These are phyloP conservation scores for Phytophthora brassicae DNA, from an alignment of 352 stramenopile genomes.

Conservation along the genomic window DNA sequence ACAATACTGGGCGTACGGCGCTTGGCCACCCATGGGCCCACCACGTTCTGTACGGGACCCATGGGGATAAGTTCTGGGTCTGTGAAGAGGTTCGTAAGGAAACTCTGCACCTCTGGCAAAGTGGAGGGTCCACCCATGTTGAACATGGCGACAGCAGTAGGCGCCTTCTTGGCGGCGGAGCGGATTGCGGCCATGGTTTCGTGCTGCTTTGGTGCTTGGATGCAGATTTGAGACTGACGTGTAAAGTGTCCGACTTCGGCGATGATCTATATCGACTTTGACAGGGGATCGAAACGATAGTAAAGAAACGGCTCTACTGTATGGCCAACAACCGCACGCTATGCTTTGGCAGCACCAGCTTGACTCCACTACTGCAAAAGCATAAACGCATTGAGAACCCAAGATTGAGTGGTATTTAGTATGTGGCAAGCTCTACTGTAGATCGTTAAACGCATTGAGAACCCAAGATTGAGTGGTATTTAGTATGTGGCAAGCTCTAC, in stretches of 20 bases:
- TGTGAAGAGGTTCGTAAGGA: constrained; percentile 98
- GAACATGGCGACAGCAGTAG: constrained; percentile 90
- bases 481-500: constrained; percentile 6
- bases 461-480: no score
- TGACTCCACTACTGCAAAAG: constrained; percentile 7
- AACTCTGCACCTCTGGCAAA: constrained; percentile 94
- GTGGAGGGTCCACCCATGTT: constrained; percentile 98
- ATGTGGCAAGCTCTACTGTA: constrained; percentile 6
- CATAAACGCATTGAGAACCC: no score
- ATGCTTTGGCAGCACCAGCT: no score
- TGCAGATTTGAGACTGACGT: constrained; percentile 18
- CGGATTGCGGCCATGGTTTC: constrained; percentile 24
- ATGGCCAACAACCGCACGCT: constrained; percentile 10
- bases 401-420: no score
- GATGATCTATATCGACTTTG: constrained; percentile 24
- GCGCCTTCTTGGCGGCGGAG: constrained; percentile 40
- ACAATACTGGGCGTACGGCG: constrained; percentile 93
- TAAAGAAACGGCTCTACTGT: constrained; percentile 6
- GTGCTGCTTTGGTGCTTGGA: neutral
- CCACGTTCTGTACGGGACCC: constrained; percentile 82
- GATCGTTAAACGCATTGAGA: no score
- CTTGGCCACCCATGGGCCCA: constrained; percentile 80
- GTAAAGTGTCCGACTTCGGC: no score
- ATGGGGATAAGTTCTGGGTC: constrained; percentile 99
- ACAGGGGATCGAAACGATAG: neutral